Base-by-base conservation (phyloP, 2,329 filamentous ascomycete species). In the Rutstroemia sp. region DNA sequence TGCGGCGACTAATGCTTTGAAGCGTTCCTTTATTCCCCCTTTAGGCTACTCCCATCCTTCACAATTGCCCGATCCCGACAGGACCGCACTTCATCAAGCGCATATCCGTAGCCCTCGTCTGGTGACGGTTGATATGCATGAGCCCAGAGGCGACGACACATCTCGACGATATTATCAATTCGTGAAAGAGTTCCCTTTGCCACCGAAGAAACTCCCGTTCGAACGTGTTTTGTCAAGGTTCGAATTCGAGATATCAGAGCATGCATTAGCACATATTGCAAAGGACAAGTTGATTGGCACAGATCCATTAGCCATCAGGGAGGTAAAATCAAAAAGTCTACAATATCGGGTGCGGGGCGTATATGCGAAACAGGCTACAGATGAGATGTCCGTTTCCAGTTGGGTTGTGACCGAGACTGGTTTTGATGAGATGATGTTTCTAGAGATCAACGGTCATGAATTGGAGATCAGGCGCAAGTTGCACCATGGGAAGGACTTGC, bases 401-500 rank as follows among this genome's bases (percentile, higher is more conserved):
- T 95, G 90, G 90, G 75, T 79, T 5, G 74, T 77, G 1, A 70
- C 75, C n/a, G 80, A 86, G 37, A 86, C 80, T 5, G 67, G 71
- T 21, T 96, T 90, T 91, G 89, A 90, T 0, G 75, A 79, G 38
- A 79, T 81, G 51, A 75, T 90, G 0, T 89, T 85, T 59, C 76
- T 92, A 59, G 75, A 79, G 16, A 70, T 95, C 59, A 95, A 96
- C 63, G 75, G 71, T 0, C 66, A 71, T 0, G 46, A 49, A 27
- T 9, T 90, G 16, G 73, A 76, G 23, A 69, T 82, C 9, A 80
- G 86, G 42, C 80, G 87, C 27, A 90, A 88, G 64, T 70, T 81
- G 1, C 85, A 94, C 59, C 80, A 92, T 65, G 85, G 85, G 10
- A 88, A 85, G 63, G 88, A 95, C 63, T 71, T 90, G 8, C 85